Percentiles rank a stretch among this genome's conserved stretches.
Evolutionary conservation across 106 monocot genomes (phyloP).

Genomic region (Gastrodia elata): DNA sequence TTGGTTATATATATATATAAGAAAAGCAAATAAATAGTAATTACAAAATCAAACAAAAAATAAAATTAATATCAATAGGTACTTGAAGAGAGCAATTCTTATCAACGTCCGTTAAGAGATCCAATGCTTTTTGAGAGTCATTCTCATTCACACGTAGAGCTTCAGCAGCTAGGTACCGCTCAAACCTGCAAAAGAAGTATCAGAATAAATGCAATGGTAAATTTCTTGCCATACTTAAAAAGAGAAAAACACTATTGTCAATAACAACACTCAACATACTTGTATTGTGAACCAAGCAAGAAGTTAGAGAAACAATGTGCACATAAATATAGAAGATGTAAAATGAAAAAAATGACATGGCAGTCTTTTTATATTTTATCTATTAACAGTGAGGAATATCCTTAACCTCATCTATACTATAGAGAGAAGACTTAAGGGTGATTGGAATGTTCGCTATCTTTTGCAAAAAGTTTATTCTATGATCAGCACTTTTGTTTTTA

Average conservation of each 20-base stretch:
- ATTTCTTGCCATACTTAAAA: neutral
- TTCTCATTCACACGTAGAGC: conserved; percentile 84
- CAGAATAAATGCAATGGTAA: neutral
- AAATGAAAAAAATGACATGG: neutral
- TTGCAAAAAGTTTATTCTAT: too few species aligned
- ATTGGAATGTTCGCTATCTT: too few species aligned
- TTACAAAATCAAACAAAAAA: too few species aligned
- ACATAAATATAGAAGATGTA: neutral
- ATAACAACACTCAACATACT: neutral
- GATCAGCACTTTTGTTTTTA: too few species aligned
- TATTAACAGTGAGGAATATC: too few species aligned
- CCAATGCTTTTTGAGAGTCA: conserved; percentile 68
- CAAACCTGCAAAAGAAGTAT: conserved; percentile 42
- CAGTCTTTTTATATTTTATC: too few species aligned
- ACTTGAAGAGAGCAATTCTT: conserved; percentile 70
- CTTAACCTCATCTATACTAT: too few species aligned
- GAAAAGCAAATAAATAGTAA: conserved; percentile 1
- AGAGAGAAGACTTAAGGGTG: too few species aligned
- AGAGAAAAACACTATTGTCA: neutral
- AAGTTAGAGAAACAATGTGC: neutral
- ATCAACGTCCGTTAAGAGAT: conserved; percentile 78
- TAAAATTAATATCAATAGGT: too few species aligned
- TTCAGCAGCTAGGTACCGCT: conserved; percentile 77
- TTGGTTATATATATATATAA: too few species aligned
- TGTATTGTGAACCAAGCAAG: neutral